A percentile compares a stretch with the other conserved stretches of the same genome.
Conservation (phyloP, 208 protist species). For the Crithidia fasciculata region DNA sequence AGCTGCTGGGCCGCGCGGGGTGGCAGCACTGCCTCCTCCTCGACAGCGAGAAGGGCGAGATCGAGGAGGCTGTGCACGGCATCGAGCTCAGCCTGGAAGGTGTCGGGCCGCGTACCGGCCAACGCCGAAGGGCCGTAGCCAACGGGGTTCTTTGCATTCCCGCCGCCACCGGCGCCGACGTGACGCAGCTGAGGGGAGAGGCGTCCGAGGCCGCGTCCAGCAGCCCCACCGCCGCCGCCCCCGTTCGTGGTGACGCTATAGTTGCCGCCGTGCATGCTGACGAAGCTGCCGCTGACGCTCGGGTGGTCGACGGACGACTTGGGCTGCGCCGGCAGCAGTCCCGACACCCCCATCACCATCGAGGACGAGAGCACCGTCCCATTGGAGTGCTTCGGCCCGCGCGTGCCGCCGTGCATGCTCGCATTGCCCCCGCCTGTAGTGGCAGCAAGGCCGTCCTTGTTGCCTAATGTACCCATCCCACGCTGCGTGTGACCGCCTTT, state of each 20-base stretch:
- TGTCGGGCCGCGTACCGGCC: background rate
- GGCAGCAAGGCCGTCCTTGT: background rate
- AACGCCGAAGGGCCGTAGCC: background rate
- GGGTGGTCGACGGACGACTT: background rate
- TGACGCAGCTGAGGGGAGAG: constrained; percentile 2
- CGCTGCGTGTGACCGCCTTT: background rate
- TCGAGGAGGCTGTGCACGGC: constrained; percentile 85
- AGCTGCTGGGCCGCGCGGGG: constrained; percentile 35
- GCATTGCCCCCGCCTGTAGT: background rate
- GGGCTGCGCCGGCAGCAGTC: background rate
- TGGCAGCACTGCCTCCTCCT: constrained; percentile 63
- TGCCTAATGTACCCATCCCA: background rate
- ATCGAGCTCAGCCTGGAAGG: constrained; percentile 31
- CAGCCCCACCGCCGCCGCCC: background rate
- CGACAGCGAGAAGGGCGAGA: constrained; percentile 82
- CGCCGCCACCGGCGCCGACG: background rate
- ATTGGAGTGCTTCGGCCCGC: constrained; percentile 33
- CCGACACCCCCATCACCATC: constrained; percentile 2
- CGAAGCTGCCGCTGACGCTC: constrained; percentile 10
- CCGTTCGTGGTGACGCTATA: background rate
- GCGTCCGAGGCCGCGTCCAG: background rate
- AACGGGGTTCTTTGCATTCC: background rate
- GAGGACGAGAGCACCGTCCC: background rate
- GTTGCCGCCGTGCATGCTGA: constrained; percentile 14
- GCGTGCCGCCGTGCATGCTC: constrained; percentile 9